Conservation (phyloP, 2,329 filamentous ascomycete genomes). For the Coniochaeta hoffmannii region DNA sequence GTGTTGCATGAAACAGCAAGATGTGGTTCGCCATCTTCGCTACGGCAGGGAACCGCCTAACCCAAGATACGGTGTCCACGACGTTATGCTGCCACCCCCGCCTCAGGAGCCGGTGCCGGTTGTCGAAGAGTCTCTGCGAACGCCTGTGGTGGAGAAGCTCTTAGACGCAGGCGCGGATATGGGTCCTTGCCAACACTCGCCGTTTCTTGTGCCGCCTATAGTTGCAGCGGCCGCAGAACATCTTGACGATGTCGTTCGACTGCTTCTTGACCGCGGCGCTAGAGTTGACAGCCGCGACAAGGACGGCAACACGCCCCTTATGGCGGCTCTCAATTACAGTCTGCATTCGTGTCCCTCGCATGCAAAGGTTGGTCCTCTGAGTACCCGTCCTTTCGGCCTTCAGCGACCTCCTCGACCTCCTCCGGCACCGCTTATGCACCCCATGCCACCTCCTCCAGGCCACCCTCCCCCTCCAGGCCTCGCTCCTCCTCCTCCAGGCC, state of each 20-base stretch:
- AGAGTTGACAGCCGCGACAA: neutral
- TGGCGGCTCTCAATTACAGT: neutral
- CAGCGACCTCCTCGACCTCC: neutral
- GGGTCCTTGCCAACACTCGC: neutral
- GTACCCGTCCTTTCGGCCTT: neutral
- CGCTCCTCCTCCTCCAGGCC: neutral
- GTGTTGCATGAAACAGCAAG: slow-evolving; percentile 2
- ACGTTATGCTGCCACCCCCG: neutral
- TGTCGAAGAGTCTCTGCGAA: neutral
- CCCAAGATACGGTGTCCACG: neutral
- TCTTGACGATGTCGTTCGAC: neutral
- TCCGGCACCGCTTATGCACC: neutral
- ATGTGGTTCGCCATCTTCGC: neutral
- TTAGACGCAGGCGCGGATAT: neutral
- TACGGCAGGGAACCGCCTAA: neutral
- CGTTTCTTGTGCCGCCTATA: neutral
- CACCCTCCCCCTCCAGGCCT: neutral
- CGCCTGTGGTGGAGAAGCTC: neutral
- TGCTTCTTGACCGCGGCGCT: neutral
- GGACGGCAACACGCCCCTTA: neutral
- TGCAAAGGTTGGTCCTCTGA: neutral
- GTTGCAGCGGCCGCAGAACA: neutral
- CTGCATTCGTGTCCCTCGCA: neutral
- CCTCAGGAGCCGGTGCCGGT: neutral
- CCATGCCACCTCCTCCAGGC: too few species aligned